Base-by-base conservation (phyloP, 306 rosid species). In the Abrus precatorius region DNA sequence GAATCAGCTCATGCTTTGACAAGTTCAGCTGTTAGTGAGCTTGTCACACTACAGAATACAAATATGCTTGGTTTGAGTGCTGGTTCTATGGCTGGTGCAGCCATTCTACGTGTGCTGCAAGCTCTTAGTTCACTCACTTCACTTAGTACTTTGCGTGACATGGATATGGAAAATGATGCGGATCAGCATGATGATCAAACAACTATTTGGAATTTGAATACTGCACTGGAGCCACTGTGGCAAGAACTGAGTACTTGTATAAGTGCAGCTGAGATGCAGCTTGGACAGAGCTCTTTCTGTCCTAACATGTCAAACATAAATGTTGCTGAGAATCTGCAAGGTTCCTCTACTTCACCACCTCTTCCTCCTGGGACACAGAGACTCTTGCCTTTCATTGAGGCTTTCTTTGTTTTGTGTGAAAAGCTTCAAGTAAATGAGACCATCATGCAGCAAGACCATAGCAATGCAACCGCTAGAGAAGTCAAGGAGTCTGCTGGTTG, bases 281-380 rank as follows among this genome's bases (percentile, higher is more conserved):
- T 95, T 62, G 92, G 94, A 44, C 99, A 91, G 87, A 89, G 80
- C 85, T 87, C 98, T 47, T 69, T 82, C 55, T 79, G 85, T 75
- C 87, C 88, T 68, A 82, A 90, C 60, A 30, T 88, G 83, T 77
- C 94, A 69, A 87, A 86, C 83, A 70, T 90, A 65, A 87, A 89
- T 84, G 87, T 84, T 47, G 84, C 90, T 67, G 99, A 93, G 76
- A 93, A 89, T 72, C 82, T 90, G 48, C 99, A 89, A 63, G 95
- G 96, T 62, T 76, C 97, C 68, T 84, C 97, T 77, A 88, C 97
- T 77, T 90, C 98, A 53, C 91, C 97, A 68, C 97, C 99, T 74
- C 98, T 96, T 62, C 99, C 99, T 66, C 98, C 98, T 36, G 99
- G 99, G 74, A 90, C 97, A 75, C 99, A 96, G 77, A 89, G 97